These are phyloP conservation scores for Afroboletus lepidellus DNA, from an alignment of 1,284 basidiomycete genomes.

Conservation along the genomic window DNA sequence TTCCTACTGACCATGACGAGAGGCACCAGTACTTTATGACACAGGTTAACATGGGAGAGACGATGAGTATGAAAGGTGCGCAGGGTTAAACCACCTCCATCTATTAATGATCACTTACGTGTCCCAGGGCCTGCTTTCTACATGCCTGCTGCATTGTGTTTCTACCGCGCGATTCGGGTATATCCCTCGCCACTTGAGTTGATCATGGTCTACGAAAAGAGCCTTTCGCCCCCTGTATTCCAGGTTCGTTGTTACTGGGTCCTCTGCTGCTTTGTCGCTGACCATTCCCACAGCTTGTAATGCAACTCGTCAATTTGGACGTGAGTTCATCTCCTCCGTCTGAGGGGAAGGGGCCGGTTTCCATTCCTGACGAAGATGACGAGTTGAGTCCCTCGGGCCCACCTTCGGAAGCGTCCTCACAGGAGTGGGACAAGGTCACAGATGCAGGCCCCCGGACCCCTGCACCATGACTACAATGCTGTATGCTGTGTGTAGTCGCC, in stretches of 20 bases:
- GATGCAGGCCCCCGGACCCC: constrained; percentile 61
- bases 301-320: constrained; percentile 86
- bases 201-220: constrained; percentile 91
- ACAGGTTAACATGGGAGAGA: constrained; percentile 86
- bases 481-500: constrained; percentile 34
- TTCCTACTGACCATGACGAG: constrained; percentile 68
- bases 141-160: constrained; percentile 82
- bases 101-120: constrained; percentile 1
- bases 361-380: constrained; percentile 42
- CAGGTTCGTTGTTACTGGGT: constrained; percentile 47
- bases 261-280: background rate
- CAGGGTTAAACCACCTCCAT: constrained; percentile 3
- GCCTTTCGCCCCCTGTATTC: constrained; percentile 85
- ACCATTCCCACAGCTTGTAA: constrained; percentile 57
- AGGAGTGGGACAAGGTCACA: constrained; percentile 83
- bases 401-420: constrained; percentile 78
- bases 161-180: constrained; percentile 92
- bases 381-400: constrained; percentile 64
- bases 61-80: constrained; percentile 75
- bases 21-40: constrained; percentile 90
- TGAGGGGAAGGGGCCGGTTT: constrained; percentile 32
- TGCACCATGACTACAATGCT: constrained; percentile 36
- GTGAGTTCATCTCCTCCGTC: constrained; percentile 67
- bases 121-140: constrained; percentile 69
- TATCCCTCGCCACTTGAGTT: constrained; percentile 94